Evolutionary conservation across 163 green algal genomes (phyloP), one percentile per base, ranked within the genome.

Genomic region (Chloromonas sp.): DNA sequence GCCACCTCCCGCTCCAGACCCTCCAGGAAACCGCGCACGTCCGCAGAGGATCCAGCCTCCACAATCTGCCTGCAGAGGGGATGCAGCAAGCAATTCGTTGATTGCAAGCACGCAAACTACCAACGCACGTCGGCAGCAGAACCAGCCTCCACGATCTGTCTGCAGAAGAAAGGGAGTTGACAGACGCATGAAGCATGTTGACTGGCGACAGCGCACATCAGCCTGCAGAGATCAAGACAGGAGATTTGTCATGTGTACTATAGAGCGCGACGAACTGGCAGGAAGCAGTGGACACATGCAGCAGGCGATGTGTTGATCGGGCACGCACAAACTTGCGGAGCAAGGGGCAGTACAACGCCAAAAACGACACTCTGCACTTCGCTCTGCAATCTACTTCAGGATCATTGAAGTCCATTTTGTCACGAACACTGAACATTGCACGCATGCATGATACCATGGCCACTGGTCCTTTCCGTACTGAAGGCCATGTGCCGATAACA

Each of bases 1-100:
- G 82, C 79, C 77, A 92, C 70, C 78, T 93, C 89, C 3, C 81
- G 71, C 60, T 90, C 81, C 2, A 79, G 58, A 61, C 86, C 84
- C 14, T 87, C 81, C 88, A 88, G 85, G 78, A 89, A 91, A 2
- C 74, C 78, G 0, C 84, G 70, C 36, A 92, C 87, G 15, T 85
- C 82, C 3, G 60, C 71, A 15, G 59, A 2, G 1, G 81, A 14
- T 3, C 85, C 85, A 13, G 84, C 60, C 85, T 88, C 85, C 2
- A 88, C 57, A 1, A 88, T 57, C 71, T 85, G 85, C 81, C 79
- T 87, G 62, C 36, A 14, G 71, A 11, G 70, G 8, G 70, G 8
- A 13, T 76, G 70, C 36, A 36, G 36, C 36, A 36, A 36, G 36
- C 36, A 36, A 36, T 36, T 36, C 36, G 36, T 36, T 36, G 36